Conservation (phyloP, 2,329 filamentous ascomycete genomes). For the Claviceps pazoutovae region DNA sequence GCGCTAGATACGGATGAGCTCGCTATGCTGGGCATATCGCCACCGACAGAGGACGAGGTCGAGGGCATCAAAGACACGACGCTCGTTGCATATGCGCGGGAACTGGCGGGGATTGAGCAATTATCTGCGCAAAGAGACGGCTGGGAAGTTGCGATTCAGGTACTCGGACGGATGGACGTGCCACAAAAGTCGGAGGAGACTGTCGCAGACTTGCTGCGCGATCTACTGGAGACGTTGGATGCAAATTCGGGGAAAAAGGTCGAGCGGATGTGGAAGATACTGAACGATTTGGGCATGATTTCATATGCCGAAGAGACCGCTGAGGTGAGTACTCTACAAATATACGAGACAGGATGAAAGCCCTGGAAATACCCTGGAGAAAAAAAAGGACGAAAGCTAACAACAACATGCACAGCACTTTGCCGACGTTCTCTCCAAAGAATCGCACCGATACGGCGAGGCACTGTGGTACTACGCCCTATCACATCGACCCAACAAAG, state of each 20-base stretch:
- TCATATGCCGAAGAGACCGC: slow-evolving; percentile 69
- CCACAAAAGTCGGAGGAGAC: slow-evolving; percentile 55
- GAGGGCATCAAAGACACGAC: slow-evolving; percentile 67
- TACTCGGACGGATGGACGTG: slow-evolving; percentile 71
- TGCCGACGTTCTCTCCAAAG: slow-evolving; percentile 60
- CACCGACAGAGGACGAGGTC: slow-evolving; percentile 41
- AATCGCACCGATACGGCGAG: slow-evolving; percentile 67
- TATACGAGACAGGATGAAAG: too few species aligned
- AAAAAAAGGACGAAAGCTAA: slow-evolving; percentile 12
- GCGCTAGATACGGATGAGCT: slow-evolving; percentile 73
- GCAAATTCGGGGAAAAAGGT: slow-evolving; percentile 58
- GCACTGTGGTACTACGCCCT: slow-evolving; percentile 85
- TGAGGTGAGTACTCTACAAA: slow-evolving; percentile 44
- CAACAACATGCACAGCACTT: slow-evolving; percentile 36
- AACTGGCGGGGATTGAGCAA: slow-evolving; percentile 42
- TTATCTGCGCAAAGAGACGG: slow-evolving; percentile 46
- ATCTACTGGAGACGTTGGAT: slow-evolving; percentile 46
- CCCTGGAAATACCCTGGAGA: too few species aligned
- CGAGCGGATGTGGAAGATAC: slow-evolving; percentile 67
- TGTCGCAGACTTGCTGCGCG: slow-evolving; percentile 56
- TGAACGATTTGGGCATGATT: slow-evolving; percentile 64
- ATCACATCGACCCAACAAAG: slow-evolving; percentile 62
- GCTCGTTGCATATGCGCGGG: slow-evolving; percentile 60
- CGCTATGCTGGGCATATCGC: slow-evolving; percentile 60
- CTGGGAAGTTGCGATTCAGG: slow-evolving; percentile 79